These are phyloP conservation scores for Beauveria pseudobassiana DNA, from an alignment of 2,329 filamentous ascomycete species.

Conservation along the genomic window DNA sequence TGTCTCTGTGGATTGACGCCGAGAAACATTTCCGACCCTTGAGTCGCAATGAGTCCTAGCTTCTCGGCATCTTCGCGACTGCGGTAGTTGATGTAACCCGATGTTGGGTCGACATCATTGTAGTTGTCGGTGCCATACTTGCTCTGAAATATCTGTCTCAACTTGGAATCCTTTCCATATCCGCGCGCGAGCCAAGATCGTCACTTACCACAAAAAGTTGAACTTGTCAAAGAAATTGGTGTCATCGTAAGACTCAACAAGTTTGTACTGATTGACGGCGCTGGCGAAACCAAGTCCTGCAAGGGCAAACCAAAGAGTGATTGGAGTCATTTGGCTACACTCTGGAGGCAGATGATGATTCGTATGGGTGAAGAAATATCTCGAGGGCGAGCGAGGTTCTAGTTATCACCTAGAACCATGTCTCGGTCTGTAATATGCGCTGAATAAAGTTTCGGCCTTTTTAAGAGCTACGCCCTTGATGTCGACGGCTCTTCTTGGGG, in stretches of 20 bases:
- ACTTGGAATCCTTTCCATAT: background rate
- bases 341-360: background rate
- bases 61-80: constrained; percentile 23
- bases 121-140: constrained; percentile 16
- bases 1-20: constrained; percentile 25
- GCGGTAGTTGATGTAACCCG: constrained; percentile 56
- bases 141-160: constrained; percentile 12
- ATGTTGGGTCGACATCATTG: constrained; percentile 47
- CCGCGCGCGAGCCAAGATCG: background rate
- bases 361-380: background rate
- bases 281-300: background rate
- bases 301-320: background rate
- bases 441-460: too few relatives aligned
- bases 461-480: too few relatives aligned
- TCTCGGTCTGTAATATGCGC: too few relatives aligned
- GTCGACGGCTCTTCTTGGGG: too few relatives aligned
- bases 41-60: constrained; percentile 24
- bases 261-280: background rate
- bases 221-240: constrained; percentile 41
- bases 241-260: constrained; percentile 21
- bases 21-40: constrained; percentile 27
- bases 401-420: too few relatives aligned
- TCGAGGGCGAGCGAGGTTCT: too few relatives aligned
- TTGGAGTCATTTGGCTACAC: background rate
- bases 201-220: constrained; percentile 21